A percentile compares a stretch with the other conserved stretches of the same genome.
phyloP scores from a whole-genome alignment of 768 basidiomycete genomes.

The Pleurotus salmoneostramineus region DNA sequence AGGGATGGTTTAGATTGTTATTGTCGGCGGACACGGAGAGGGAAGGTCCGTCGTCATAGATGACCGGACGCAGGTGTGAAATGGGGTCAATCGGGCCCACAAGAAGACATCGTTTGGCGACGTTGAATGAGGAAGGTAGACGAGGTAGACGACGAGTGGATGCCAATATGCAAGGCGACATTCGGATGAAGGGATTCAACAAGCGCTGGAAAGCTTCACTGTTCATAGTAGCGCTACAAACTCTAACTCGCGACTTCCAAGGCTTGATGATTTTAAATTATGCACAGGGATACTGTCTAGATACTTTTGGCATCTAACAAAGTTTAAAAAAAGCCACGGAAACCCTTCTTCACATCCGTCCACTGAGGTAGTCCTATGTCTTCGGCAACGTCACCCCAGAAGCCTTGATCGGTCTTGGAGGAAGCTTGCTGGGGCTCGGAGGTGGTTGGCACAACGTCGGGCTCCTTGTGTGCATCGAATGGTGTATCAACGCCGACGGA shows the following conservation, averaged over 20 bases:
- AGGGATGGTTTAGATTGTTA: conserved; percentile 53
- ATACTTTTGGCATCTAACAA: too few relatives aligned
- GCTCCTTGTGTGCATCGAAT: too few relatives aligned
- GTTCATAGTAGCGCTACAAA: too few relatives aligned
- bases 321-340: not conserved
- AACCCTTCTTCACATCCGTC: not conserved
- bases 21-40: conserved; percentile 19
- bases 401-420: conserved; percentile 18
- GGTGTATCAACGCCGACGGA: not conserved
- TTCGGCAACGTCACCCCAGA: conserved; percentile 42
- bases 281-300: too few relatives aligned
- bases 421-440: conserved; percentile 11
- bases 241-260: too few relatives aligned
- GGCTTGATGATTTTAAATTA: too few relatives aligned
- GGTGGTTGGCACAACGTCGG: not conserved
- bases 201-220: not conserved
- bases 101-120: conserved; percentile 13
- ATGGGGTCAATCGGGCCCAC: conserved; percentile 75
- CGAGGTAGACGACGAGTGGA: not conserved
- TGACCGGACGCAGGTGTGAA: conserved; percentile 75
- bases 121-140: not conserved
- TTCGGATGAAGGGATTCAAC: not conserved
- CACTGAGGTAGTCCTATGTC: conserved; percentile 37
- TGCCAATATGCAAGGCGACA: not conserved
- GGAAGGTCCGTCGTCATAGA: conserved; percentile 60